Conservation (phyloP, 2,329 filamentous ascomycete genomes). For the Apiospora aurea region DNA sequence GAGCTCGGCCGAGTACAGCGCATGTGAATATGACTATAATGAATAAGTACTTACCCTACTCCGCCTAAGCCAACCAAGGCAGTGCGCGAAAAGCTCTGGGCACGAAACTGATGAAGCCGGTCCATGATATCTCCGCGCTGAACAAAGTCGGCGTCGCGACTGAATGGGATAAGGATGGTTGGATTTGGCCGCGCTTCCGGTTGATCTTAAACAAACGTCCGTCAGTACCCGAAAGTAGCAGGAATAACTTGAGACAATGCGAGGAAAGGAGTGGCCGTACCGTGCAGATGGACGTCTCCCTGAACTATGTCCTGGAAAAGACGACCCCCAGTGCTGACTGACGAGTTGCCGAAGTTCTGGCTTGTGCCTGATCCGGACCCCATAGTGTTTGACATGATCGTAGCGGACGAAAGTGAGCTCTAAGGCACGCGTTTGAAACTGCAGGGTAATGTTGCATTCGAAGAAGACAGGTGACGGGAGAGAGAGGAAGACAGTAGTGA, state of each 20-base stretch:
- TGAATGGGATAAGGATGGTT: slow-evolving; percentile 23
- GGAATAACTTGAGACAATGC: neutral
- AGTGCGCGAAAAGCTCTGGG: neutral
- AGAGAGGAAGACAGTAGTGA: too few relatives aligned
- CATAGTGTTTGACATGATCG: too few relatives aligned
- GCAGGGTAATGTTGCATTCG: too few relatives aligned
- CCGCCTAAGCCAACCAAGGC: slow-evolving; percentile 24
- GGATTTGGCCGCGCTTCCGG: slow-evolving; percentile 19
- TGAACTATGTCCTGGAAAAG: neutral
- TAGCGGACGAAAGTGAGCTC: too few relatives aligned
- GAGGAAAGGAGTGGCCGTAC: neutral
- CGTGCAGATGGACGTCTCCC: neutral
- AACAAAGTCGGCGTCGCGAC: slow-evolving; percentile 25
- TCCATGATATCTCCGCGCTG: neutral
- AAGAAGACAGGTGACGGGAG: too few relatives aligned
- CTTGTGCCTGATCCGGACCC: neutral
- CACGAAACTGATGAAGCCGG: neutral
- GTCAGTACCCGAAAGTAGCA: too few relatives aligned
- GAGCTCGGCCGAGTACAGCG: too few relatives aligned
- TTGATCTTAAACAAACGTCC: neutral
- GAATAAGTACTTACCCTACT: neutral
- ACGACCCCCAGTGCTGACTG: neutral
- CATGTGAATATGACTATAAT: too few relatives aligned
- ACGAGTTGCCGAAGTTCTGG: neutral
- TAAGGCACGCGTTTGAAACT: too few relatives aligned